Base-by-base conservation (phyloP, 257 asterid genomes). In the Paulownia fortunei region DNA sequence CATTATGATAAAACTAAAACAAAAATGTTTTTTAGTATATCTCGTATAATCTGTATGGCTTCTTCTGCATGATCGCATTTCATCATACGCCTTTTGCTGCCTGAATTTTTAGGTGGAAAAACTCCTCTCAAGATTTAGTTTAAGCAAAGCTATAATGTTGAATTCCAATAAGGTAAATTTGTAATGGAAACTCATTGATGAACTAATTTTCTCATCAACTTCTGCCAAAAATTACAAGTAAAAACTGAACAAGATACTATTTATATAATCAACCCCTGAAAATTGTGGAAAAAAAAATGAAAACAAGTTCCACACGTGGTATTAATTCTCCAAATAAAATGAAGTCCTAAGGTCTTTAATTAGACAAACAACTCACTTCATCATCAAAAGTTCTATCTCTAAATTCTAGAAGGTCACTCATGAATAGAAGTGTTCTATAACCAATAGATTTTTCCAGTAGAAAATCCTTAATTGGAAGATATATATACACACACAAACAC, bases 291-390 rank as follows among this genome's bases (percentile, higher is more conserved):
- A 49, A 16, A 6, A 69, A 65, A 67, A 23, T 65, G 16, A n/a
- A 34, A 63, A 27, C 5, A 30, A 3, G 11, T 12, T n/a, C 73
- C 6, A 19, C 55, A 21, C 36, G n/a, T 15, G 4, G 1, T 30
- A 69, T 27, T 12, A 41, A 15, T 39, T 44, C 63, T 41, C 67
- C 2, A 36, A 19, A 42, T 72, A 37, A 37, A 72, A 72, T 62
- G 68, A 72, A 24, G 55, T 12, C 0, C 15, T 15, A 26, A 5
- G 10, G 12, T 32, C 10, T 15, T 26, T 8, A 70, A 71, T 8
- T 66, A 58, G 68, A 56, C 77, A 55, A 56, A 59, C 19, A 24
- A 37, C n/a, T 54, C 70, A 60, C n/a, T 41, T 34, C 62, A 49
- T 62, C 7, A 63, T 19, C 9, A 32, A 47, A 46, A 11, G 23